Evolutionary conservation across 441 rosid genomes (phyloP), one percentile per base, ranked within the genome.

Genomic region (Adansonia rubrostipa): DNA sequence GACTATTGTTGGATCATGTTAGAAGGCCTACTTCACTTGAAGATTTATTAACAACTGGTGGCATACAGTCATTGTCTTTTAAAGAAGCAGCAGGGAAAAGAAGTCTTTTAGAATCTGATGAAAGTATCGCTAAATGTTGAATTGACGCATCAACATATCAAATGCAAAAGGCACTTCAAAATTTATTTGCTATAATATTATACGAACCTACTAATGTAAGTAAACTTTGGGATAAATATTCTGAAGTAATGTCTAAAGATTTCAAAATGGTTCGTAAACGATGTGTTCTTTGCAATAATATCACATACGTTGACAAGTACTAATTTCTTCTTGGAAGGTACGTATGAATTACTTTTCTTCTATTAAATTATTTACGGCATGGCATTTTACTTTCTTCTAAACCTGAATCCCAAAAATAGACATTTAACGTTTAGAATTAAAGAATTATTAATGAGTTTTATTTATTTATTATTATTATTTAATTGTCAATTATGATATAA

Each of bases 1-100:
- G 57, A 54, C 14, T 77, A 0, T 6, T 77, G 0, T 24, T 77
- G 9, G 69, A 33, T 20, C 74, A 77, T 22, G 48, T 77, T 6
- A 64, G 15, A 24, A 60, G 48, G 1, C 64, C 72, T 22, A 33
- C 7, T 10, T 63, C 47, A 1, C 13, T 24, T 63, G 15, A 63
- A 7, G 17, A 47, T 47, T 62, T 62, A 13, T 22, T 62, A 24
- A 62, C 66, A 9, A 3, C 24, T 6, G 14, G 4, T 50, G 54
- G 54, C 13, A 50, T 10, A 50, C 15, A 11, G 0, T 11, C 9
- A 11, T 50, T 50, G 5, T 62, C 17, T 2, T 63, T 63, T 13
- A 63, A 28, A 63, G 45, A 28, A 63, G 45, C 47, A 3, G 40
- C 45, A 28, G 6, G 36, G 15, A 63, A 24, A 28, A 9, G 17